phyloP scores from a whole-genome alignment of 257 asterid genomes.

The Knoxia roxburghii region DNA sequence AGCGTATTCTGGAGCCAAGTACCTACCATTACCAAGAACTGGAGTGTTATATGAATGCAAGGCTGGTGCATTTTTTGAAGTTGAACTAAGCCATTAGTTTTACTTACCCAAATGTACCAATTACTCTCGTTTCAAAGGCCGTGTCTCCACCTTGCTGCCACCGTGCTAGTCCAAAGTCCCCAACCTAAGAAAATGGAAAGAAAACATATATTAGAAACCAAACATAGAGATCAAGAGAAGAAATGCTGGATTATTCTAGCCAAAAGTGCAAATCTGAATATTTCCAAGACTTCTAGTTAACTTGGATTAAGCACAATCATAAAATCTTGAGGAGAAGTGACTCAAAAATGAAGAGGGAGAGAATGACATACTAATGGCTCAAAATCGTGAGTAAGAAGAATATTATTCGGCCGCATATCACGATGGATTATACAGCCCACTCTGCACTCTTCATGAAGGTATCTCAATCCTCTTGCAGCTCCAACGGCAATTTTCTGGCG shows the following conservation, averaged over 20 bases:
- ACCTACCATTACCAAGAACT: constrained; percentile 23
- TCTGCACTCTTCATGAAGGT: constrained; percentile 94
- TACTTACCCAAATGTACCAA: constrained; percentile 76
- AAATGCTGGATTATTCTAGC: constrained; percentile 4
- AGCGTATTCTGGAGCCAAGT: constrained; percentile 89
- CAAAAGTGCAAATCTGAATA: background rate
- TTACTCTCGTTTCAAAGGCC: constrained; percentile 49
- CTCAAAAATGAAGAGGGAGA: background rate
- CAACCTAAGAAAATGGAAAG: constrained; percentile 41
- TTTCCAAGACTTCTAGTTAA: background rate
- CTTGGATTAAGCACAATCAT: background rate
- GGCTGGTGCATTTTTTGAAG: background rate
- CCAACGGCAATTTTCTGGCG: constrained; percentile 73
- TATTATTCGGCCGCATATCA: constrained; percentile 85
- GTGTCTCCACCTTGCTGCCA: constrained; percentile 61
- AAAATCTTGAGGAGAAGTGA: background rate
- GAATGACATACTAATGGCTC: constrained; percentile 65
- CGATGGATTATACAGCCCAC: constrained; percentile 93
- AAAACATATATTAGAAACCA: background rate
- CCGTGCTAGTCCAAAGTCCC: constrained; percentile 86
- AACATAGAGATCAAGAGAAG: background rate
- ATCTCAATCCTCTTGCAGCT: constrained; percentile 89
- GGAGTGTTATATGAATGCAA: background rate
- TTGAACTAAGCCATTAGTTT: background rate
- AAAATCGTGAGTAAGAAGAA: constrained; percentile 93